These are phyloP conservation scores for Kalanchoe fedtschenkoi DNA, from an alignment of 164 flowering plant species.

Conservation along the genomic window DNA sequence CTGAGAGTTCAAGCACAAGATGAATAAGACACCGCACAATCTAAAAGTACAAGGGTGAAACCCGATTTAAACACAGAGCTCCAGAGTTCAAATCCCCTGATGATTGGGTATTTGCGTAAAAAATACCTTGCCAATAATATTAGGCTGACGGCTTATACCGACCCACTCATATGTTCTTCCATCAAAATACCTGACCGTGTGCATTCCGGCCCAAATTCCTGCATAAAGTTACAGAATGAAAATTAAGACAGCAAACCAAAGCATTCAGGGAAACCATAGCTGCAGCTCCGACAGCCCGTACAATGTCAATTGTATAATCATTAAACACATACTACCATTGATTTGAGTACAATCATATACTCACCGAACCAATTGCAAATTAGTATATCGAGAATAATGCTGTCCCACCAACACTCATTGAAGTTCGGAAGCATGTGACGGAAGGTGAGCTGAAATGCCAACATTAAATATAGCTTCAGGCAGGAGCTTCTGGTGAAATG, in stretches of 20 bases:
- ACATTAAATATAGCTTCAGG: conserved; percentile 1
- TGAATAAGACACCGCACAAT: neutral
- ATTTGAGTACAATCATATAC: conserved; percentile 10
- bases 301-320: too few relatives aligned
- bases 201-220: neutral
- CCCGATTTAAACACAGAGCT: too few relatives aligned
- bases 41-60: too few relatives aligned
- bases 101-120: too few relatives aligned
- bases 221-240: neutral
- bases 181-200: conserved; percentile 87
- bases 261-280: neutral
- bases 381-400: conserved; percentile 78
- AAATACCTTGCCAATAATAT: conserved; percentile 76
- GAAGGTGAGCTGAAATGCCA: conserved; percentile 89
- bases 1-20: conserved; percentile 18
- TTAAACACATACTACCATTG: neutral
- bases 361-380: conserved; percentile 98
- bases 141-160: conserved; percentile 92
- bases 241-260: neutral
- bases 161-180: conserved; percentile 99
- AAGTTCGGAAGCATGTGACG: conserved; percentile 97
- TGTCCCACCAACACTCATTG: conserved; percentile 99
- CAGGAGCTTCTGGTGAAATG: neutral
- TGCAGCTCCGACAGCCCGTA: too few relatives aligned
- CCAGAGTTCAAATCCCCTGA: too few relatives aligned